Evolutionary conservation across 768 basidiomycete species (phyloP).

Genomic region (Leccinum longicurvipes): DNA sequence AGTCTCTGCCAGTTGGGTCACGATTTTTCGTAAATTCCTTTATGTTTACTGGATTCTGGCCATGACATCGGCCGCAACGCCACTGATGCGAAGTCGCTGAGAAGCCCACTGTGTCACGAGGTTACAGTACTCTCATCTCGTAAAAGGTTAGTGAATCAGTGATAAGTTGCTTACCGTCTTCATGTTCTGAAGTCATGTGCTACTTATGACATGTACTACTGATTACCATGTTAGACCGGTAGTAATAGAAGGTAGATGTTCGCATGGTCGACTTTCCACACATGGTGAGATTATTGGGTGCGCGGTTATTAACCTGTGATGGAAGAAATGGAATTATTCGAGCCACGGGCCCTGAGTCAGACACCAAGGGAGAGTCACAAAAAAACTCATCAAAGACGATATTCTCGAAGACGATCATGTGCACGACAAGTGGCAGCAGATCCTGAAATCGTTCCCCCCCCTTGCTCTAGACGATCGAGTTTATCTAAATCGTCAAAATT

Average conservation of each 20-base stretch:
- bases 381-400: not conserved
- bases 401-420: not conserved
- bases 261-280: not conserved
- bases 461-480: not conserved
- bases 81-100: not conserved
- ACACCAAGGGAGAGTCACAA: not conserved
- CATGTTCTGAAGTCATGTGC: no score
- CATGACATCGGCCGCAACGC: not conserved
- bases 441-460: not conserved
- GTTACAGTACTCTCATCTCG: not conserved
- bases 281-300: not conserved
- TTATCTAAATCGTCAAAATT: no score
- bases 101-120: not conserved
- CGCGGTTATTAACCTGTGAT: not conserved
- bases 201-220: no score
- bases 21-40: not conserved
- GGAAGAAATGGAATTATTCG: not conserved
- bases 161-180: no score
- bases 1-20: not conserved
- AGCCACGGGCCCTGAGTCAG: not conserved
- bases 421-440: not conserved
- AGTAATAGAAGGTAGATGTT: not conserved
- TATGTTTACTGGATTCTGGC: not conserved
- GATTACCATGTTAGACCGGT: no score
- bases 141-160: not conserved